Conservation (phyloP, 202 grass and related monocot species). For the Sporobolus alterniflorus region DNA sequence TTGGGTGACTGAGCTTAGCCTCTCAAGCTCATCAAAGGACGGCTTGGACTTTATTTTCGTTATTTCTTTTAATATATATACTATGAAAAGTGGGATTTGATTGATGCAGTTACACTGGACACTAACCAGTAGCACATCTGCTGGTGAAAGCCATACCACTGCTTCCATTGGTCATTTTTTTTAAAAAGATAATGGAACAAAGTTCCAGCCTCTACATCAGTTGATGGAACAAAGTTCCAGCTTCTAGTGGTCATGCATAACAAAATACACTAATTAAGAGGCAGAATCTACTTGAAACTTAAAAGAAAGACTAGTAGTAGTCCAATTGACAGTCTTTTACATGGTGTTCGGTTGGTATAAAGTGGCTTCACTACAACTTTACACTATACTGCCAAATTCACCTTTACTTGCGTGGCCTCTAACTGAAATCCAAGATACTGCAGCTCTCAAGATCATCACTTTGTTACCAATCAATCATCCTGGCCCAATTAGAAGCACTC, state of each 20-base stretch:
- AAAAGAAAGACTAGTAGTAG: not conserved
- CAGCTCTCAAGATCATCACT: slow-evolving; percentile 25
- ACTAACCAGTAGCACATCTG: not conserved
- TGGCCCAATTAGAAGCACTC: not conserved
- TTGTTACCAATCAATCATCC: slow-evolving; percentile 35
- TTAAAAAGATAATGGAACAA: too few species aligned
- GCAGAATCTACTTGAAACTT: not conserved
- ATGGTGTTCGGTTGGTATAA: not conserved
- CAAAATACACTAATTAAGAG: not conserved
- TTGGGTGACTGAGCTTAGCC: not conserved
- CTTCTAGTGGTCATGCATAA: not conserved
- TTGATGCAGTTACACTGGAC: not conserved
- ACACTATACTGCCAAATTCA: slow-evolving; percentile 26
- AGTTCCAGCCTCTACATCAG: too few species aligned
- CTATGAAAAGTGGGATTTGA: not conserved
- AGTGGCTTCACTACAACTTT: not conserved
- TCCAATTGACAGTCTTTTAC: not conserved
- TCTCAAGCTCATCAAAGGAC: slow-evolving; percentile 11
- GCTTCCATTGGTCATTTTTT: not conserved
- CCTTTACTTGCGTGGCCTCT: not conserved
- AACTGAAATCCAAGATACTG: not conserved
- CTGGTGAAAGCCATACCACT: not conserved
- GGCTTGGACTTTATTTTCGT: not conserved
- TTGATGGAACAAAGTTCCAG: too few species aligned
- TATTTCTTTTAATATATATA: not conserved